These are phyloP conservation scores for Ganoderma leucocontextum DNA, from an alignment of 1,284 basidiomycete species.

Conservation along the genomic window DNA sequence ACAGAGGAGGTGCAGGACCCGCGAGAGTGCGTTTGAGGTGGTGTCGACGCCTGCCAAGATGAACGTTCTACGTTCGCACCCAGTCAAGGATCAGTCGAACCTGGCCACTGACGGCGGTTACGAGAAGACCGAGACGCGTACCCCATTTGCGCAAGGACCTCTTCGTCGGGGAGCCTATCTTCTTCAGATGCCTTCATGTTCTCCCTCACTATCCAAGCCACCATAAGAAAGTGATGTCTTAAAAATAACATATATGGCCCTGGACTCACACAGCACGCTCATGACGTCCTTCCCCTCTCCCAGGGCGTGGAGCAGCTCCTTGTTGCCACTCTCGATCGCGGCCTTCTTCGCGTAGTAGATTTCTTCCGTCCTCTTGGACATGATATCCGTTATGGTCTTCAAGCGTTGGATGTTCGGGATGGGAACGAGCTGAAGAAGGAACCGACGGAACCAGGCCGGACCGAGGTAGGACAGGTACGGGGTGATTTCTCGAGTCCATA, in stretches of 20 bases:
- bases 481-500: background rate
- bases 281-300: constrained; percentile 41
- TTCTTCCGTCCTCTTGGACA: constrained; percentile 44
- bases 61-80: constrained; percentile 27
- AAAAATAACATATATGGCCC: background rate
- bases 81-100: background rate
- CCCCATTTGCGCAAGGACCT: constrained; percentile 45
- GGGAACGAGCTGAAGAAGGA: constrained; percentile 9
- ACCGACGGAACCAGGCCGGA: constrained; percentile 2
- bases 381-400: constrained; percentile 42
- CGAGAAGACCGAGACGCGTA: constrained; percentile 20
- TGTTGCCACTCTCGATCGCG: constrained; percentile 51
- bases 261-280: constrained; percentile 13
- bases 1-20: constrained; percentile 35
- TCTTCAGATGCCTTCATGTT: constrained; percentile 19
- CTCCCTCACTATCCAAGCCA: background rate
- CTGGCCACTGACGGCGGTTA: background rate
- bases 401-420: background rate
- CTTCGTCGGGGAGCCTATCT: constrained; percentile 42
- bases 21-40: constrained; percentile 39
- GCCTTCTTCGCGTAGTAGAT: constrained; percentile 52
- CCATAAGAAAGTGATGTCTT: too few relatives aligned
- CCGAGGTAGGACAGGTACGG: constrained; percentile 3
- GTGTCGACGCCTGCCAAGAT: constrained; percentile 41
- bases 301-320: constrained; percentile 32